Percentiles rank a stretch among this genome's conserved stretches.
phyloP scores from a whole-genome alignment of 176 grass and related monocot species.

The Rhipidocladum racemiflorum region DNA sequence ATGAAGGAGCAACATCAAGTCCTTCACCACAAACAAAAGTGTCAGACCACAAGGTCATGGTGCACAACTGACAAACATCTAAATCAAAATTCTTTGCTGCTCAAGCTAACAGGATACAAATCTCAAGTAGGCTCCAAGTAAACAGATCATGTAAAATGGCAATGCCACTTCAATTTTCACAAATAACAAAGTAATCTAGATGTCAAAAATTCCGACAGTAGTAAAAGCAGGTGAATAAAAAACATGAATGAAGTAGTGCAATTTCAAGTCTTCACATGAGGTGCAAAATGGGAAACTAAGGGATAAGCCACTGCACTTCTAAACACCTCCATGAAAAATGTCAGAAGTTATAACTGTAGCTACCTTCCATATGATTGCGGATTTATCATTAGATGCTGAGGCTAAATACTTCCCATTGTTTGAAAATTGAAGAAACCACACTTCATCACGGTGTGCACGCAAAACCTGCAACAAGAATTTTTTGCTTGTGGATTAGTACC shows the following conservation, averaged over 20 bases:
- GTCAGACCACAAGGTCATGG: background rate
- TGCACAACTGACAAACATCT: slow-evolving; percentile 14
- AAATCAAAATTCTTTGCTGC: background rate
- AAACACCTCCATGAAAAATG: slow-evolving; percentile 20
- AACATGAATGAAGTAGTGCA: background rate
- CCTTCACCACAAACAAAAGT: slow-evolving; percentile 12
- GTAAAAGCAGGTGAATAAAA: background rate
- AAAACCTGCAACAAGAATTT: slow-evolving; percentile 54
- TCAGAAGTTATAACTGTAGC: background rate
- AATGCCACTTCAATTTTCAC: background rate
- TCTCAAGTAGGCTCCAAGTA: background rate
- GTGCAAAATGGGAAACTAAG: background rate
- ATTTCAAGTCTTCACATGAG: background rate
- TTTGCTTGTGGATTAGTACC: slow-evolving; percentile 22
- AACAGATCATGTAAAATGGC: slow-evolving; percentile 6
- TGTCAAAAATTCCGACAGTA: background rate
- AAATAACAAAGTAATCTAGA: slow-evolving; percentile 2
- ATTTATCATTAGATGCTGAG: slow-evolving; percentile 78
- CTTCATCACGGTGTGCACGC: slow-evolving; percentile 68
- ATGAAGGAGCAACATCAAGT: background rate
- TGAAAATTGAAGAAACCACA: slow-evolving; percentile 95
- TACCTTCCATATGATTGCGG: slow-evolving; percentile 98
- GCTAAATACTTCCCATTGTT: slow-evolving; percentile 90
- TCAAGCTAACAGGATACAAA: background rate
- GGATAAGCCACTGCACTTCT: background rate